Evolutionary conservation across 2,329 filamentous ascomycete genomes (phyloP).

Genomic region (Blastomyces emzantsi): DNA sequence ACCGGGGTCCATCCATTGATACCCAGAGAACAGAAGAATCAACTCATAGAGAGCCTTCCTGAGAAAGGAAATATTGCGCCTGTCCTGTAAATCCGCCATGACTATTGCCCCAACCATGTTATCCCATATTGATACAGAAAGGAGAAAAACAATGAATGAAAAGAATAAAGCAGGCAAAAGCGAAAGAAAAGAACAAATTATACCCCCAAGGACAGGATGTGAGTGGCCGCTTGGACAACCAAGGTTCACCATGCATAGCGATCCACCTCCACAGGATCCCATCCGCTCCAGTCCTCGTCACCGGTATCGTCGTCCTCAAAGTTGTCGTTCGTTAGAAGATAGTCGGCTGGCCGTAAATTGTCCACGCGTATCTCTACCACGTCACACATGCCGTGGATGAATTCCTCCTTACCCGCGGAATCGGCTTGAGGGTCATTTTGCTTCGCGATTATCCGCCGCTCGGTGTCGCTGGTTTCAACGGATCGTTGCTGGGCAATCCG

Average conservation of each 20-base stretch:
- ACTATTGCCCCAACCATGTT: neutral
- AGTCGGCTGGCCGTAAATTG: constrained; percentile 52
- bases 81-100: neutral
- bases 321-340: constrained; percentile 49
- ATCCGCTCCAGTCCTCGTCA: constrained; percentile 54
- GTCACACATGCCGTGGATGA: constrained; percentile 50
- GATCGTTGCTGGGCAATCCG: constrained; percentile 28
- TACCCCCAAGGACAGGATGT: neutral
- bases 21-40: neutral
- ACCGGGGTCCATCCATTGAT: neutral
- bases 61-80: neutral
- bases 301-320: constrained; percentile 52
- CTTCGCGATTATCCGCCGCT: constrained; percentile 8
- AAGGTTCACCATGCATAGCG: constrained; percentile 23
- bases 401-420: constrained; percentile 11
- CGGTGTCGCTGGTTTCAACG: constrained; percentile 8
- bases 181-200: neutral
- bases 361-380: constrained; percentile 52
- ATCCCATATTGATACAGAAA: neutral
- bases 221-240: neutral
- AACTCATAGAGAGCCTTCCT: neutral
- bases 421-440: constrained; percentile 7
- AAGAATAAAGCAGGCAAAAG: neutral
- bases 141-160: neutral
- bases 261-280: constrained; percentile 31